Percentiles rank a stretch among this genome's conserved stretches.
These are phyloP conservation scores for Magnolia sinica DNA, from an alignment of 164 flowering plant genomes.

Conservation along the genomic window DNA sequence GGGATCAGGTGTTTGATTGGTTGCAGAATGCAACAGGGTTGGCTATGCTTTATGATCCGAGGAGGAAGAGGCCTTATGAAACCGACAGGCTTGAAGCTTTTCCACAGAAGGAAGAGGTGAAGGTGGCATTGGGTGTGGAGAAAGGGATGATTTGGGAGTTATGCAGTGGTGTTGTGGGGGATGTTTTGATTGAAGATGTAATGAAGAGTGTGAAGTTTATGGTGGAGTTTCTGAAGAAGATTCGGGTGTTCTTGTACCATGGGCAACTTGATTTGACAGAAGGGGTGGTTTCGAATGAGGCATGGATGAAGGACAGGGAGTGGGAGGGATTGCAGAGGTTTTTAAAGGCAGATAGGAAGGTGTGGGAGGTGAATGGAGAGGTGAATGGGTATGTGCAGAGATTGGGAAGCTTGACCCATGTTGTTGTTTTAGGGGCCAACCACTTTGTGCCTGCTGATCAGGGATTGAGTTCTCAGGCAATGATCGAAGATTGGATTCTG, in stretches of 20 bases:
- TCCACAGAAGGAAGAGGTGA: slow-evolving; percentile 35
- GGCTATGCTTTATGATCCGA: slow-evolving; percentile 24
- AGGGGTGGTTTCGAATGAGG: slow-evolving; percentile 62
- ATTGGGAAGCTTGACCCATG: slow-evolving; percentile 61
- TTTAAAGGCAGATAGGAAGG: slow-evolving; percentile 49
- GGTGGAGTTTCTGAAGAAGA: slow-evolving; percentile 42
- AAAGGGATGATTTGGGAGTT: slow-evolving; percentile 35
- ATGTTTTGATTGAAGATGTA: slow-evolving; percentile 57
- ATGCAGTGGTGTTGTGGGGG: slow-evolving; percentile 49
- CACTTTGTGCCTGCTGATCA: slow-evolving; percentile 80
- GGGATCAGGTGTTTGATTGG: slow-evolving; percentile 3
- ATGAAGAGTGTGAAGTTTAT: slow-evolving; percentile 76
- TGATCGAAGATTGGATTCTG: slow-evolving; percentile 83
- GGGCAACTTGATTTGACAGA: slow-evolving; percentile 57
- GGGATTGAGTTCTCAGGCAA: slow-evolving; percentile 55
- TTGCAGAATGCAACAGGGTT: slow-evolving; percentile 27
- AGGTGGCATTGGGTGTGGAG: slow-evolving; percentile 46
- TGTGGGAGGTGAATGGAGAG: slow-evolving; percentile 60
- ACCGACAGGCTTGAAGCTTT: slow-evolving; percentile 28
- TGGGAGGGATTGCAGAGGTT: slow-evolving; percentile 58
- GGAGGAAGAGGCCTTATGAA: slow-evolving; percentile 39
- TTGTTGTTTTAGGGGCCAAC: slow-evolving; percentile 64
- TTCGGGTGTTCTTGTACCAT: slow-evolving; percentile 48
- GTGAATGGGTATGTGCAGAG: slow-evolving; percentile 80
- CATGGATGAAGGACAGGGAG: slow-evolving; percentile 63